Conservation (phyloP, 2,329 filamentous ascomycete species). For the Karstenula rhodostoma region DNA sequence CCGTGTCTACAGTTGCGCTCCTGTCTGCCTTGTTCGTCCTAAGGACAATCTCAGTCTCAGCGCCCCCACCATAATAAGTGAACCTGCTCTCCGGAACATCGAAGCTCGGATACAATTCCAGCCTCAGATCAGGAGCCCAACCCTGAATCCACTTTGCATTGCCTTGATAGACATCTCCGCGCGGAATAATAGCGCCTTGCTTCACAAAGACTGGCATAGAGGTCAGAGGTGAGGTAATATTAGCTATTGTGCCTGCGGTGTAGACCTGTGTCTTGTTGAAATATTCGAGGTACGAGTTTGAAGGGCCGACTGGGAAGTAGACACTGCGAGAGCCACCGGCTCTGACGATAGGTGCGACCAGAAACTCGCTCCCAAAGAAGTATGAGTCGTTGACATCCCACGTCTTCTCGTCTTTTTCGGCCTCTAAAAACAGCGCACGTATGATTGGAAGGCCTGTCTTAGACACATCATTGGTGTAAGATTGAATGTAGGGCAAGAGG, state of each 20-base stretch:
- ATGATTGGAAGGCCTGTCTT: conserved; percentile 44
- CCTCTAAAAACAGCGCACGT: conserved; percentile 47
- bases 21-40: conserved; percentile 18
- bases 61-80: conserved; percentile 34
- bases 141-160: conserved; percentile 46
- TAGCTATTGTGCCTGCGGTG: conserved; percentile 28
- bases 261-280: conserved; percentile 34
- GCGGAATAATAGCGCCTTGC: conserved; percentile 45
- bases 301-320: conserved; percentile 40
- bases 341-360: conserved; percentile 46
- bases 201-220: conserved; percentile 44
- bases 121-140: conserved; percentile 39
- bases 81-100: conserved; percentile 34
- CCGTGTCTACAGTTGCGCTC: conserved; percentile 25
- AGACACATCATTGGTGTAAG: conserved; percentile 38
- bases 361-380: conserved; percentile 44
- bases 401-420: conserved; percentile 32
- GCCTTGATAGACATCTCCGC: conserved; percentile 44
- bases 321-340: conserved; percentile 35
- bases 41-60: conserved; percentile 21
- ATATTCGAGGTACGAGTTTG: conserved; percentile 44
- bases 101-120: conserved; percentile 44
- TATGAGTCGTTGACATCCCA: conserved; percentile 41
- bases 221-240: conserved; percentile 28
- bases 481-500: conserved; percentile 46